Percentiles rank a stretch among this genome's conserved stretches.
phyloP scores from a whole-genome alignment of 163 green algal genomes.

The Chlamydomonas reinhardtii region DNA sequence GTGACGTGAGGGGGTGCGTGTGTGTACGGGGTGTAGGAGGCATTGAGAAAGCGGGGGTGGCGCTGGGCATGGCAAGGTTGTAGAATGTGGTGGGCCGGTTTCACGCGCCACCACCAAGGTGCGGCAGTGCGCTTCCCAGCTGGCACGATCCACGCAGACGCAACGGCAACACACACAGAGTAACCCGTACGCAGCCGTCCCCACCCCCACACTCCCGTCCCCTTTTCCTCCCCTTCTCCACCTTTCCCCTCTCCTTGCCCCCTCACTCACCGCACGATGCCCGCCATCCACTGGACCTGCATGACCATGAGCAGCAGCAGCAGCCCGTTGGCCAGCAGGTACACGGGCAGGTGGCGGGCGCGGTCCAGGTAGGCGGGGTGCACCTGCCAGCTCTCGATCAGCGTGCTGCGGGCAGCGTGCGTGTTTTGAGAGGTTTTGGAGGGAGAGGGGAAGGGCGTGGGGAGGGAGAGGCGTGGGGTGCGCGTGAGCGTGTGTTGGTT shows the following conservation, averaged over 20 bases:
- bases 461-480: background rate
- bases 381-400: conserved; percentile 12
- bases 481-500: background rate
- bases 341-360: conserved; percentile 19
- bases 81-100: background rate
- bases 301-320: conserved; percentile 42
- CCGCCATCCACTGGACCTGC: conserved; percentile 46
- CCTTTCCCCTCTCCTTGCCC: too few species aligned
- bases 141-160: too few species aligned
- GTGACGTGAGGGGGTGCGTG: background rate
- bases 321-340: conserved; percentile 32
- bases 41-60: background rate
- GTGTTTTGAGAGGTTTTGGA: background rate
- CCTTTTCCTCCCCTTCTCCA: too few species aligned
- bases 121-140: too few species aligned
- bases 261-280: conserved; percentile 33
- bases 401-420: conserved; percentile 1
- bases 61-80: background rate
- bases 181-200: too few species aligned
- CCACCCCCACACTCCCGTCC: too few species aligned
- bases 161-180: too few species aligned
- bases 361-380: conserved; percentile 34
- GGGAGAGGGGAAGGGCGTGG: background rate
- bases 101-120: too few species aligned
- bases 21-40: too few species aligned